Evolutionary conservation across 495 filamentous ascomycete species (phyloP).

Genomic region (Penicillium alfredii): DNA sequence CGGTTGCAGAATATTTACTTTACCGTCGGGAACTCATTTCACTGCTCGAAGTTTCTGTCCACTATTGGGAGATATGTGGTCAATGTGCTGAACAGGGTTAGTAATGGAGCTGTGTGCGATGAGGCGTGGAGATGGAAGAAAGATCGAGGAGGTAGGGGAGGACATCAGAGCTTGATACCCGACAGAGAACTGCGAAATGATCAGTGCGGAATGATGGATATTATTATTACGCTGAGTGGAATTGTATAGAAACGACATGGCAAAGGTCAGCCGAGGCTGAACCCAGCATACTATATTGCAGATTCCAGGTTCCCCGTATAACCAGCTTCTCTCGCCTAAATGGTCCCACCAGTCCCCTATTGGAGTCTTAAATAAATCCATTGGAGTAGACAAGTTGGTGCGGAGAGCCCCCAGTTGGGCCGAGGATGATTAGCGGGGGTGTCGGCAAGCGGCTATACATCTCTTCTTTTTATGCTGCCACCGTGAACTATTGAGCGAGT

Average conservation of each 20-base stretch:
- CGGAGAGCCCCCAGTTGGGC: neutral
- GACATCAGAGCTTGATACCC: slow-evolving; percentile 6
- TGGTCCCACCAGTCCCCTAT: no score
- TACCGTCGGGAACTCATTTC: slow-evolving; percentile 37
- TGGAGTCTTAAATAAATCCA: no score
- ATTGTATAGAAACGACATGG: no score
- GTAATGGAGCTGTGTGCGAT: slow-evolving; percentile 10
- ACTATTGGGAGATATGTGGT: slow-evolving; percentile 47
- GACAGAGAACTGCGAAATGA: slow-evolving; percentile 1
- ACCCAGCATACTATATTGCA: no score
- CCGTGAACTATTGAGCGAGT: no score
- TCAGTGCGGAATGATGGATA: neutral
- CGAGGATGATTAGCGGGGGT: neutral
- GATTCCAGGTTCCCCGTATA: no score
- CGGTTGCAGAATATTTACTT: slow-evolving; percentile 35
- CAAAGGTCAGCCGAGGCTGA: no score
- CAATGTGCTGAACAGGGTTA: slow-evolving; percentile 31
- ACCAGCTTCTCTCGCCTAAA: no score
- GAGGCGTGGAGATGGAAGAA: slow-evolving; percentile 8
- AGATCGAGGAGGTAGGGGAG: neutral
- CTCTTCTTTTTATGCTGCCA: no score
- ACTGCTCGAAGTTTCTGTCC: slow-evolving; percentile 50
- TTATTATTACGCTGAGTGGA: no score
- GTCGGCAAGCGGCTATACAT: neutral
- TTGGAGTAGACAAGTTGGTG: no score